phyloP scores from a whole-genome alignment of 1,284 basidiomycete species.

The Trametes sp. region DNA sequence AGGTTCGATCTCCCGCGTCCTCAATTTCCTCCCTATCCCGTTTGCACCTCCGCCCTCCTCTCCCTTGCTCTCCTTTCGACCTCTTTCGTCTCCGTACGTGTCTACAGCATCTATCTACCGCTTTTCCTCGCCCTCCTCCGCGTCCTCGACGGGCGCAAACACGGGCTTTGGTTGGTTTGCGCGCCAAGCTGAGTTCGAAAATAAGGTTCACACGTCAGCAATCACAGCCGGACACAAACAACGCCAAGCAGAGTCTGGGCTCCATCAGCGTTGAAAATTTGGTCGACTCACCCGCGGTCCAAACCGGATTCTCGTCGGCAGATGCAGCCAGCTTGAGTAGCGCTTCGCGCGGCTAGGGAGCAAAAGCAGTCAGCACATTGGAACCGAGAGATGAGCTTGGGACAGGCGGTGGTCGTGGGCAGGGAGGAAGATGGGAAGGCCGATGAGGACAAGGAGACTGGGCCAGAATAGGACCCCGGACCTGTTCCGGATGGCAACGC shows the following conservation, averaged over 20 bases:
- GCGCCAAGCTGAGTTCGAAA: constrained; percentile 78
- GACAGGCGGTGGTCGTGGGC: constrained; percentile 24
- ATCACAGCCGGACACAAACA: constrained; percentile 56
- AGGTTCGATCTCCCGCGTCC: constrained; percentile 82
- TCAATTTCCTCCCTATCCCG: constrained; percentile 46
- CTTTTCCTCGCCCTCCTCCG: constrained; percentile 63
- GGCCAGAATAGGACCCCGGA: constrained; percentile 31
- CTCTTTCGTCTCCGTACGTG: constrained; percentile 22
- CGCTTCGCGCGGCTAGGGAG: constrained; percentile 89
- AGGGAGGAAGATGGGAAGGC: constrained; percentile 31
- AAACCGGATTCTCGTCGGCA: constrained; percentile 78
- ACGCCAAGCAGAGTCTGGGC: constrained; percentile 45
- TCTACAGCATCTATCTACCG: constrained; percentile 42
- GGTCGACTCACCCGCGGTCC: constrained; percentile 75
- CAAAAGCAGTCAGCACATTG: constrained; percentile 34
- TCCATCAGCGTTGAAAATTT: constrained; percentile 38
- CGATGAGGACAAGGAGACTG: constrained; percentile 28
- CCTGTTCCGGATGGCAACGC: constrained; percentile 39
- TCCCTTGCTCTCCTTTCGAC: constrained; percentile 27
- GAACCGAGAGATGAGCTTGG: constrained; percentile 10
- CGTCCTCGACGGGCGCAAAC: constrained; percentile 63
- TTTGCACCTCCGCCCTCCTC: constrained; percentile 34
- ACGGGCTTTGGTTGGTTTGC: constrained; percentile 83
- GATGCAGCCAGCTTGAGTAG: constrained; percentile 90
- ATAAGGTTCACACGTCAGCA: constrained; percentile 72